Evolutionary conservation across 108 stramenopile genomes (phyloP), one percentile per base, ranked within the genome.

Genomic region (Mediolabrus comicus): DNA sequence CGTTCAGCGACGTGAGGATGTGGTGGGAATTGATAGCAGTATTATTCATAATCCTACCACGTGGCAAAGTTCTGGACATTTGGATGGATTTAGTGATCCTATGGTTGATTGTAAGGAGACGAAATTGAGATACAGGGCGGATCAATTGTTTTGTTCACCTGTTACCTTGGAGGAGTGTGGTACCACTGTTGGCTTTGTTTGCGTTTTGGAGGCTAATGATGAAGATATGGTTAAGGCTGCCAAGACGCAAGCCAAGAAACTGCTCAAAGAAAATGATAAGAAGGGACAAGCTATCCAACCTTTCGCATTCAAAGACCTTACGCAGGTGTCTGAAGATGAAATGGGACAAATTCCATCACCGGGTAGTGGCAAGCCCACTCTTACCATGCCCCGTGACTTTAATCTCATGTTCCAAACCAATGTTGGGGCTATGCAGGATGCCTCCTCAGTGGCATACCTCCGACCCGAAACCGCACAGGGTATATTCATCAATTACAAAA

Each of bases 381-480:
- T 98, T 5, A 97, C 96, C 28, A 83, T 89, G 81, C 98, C 98
- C 1, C 86, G 96, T 12, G 96, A 86, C 17, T 98, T 99, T 81
- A 98, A 99, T 73, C 82, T 99, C 68, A 97, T 99, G 97, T 99
- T 99, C 84, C 83, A 95, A 74, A 99, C 97, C 13, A 74, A 63
- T 65, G 96, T 99, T 3, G 97, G 98, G 10, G 97, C 98, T 22
- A 70, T 91, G 71, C 74, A 75, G 24, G 97, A 97, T 69, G 86
- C 38, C 12, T 68, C 87, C 13, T 82, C 91, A 6, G 66, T 82
- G 12, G 98, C 97, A 0, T 99, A 96, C 79, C 79, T 99, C 31
- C 82, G 98, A 26, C 97, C 98, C 3, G 98, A 99, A 84, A 99
- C 98, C 10, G 98, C 98, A 8, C 98, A 99, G 77, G 98, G 97